Conservation (phyloP, 2,329 filamentous ascomycete species). For the Aschersonia sp. region DNA sequence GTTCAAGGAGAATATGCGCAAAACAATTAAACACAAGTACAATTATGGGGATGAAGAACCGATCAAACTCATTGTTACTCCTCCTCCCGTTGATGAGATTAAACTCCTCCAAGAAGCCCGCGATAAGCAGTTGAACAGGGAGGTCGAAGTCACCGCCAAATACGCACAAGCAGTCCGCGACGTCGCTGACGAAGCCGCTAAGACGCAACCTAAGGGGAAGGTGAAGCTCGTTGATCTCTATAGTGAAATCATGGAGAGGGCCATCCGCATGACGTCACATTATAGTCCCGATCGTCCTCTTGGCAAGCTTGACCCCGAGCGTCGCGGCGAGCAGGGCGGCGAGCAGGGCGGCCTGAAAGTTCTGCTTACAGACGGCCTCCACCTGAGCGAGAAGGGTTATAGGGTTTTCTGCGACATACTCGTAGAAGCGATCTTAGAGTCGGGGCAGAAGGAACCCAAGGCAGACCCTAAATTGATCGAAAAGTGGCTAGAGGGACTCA, state of each 20-base stretch:
- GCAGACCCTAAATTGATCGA: no score
- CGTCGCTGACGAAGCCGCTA: constrained; percentile 43
- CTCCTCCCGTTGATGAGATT: constrained; percentile 72
- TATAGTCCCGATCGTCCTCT: no score
- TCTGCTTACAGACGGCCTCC: constrained; percentile 43
- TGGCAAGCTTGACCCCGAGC: constrained; percentile 33
- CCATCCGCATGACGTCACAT: constrained; percentile 38
- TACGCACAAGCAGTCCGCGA: constrained; percentile 46
- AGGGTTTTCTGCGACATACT: constrained; percentile 34
- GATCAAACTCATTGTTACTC: constrained; percentile 63
- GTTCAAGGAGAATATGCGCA: constrained; percentile 58
- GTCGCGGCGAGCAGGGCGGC: no score
- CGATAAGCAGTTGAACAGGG: constrained; percentile 30
- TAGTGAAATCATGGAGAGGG: constrained; percentile 62
- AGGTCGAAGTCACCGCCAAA: constrained; percentile 33
- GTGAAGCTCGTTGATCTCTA: constrained; percentile 68
- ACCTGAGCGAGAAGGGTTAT: constrained; percentile 40
- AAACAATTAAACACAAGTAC: constrained; percentile 58
- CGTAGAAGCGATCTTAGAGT: constrained; percentile 9
- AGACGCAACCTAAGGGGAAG: constrained; percentile 30
- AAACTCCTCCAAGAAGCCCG: constrained; percentile 33
- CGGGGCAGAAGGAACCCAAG: no score
- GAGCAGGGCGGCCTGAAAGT: constrained; percentile 34
- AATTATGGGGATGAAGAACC: constrained; percentile 52
- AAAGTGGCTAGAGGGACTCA: no score